These are phyloP conservation scores for Diospyros kaki DNA, from an alignment of 148 eudicot species.

Conservation along the genomic window DNA sequence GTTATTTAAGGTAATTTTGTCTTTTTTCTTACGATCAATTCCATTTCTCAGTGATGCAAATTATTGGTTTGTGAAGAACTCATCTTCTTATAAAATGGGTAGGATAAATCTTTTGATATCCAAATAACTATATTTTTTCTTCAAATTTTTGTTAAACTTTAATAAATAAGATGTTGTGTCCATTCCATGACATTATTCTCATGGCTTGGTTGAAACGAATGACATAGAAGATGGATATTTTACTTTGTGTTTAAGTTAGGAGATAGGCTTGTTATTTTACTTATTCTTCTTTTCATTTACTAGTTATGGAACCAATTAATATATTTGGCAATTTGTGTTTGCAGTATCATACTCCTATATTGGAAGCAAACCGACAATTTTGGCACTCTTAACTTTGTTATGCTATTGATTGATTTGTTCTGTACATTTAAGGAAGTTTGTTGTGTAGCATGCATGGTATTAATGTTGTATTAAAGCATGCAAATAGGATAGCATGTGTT, in stretches of 20 bases:
- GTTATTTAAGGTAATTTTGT: constrained; percentile 12
- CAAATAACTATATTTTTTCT: not conserved
- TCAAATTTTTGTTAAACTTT: not conserved
- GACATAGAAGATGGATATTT: not conserved
- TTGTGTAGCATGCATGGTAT: not conserved
- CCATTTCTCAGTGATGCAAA: not conserved
- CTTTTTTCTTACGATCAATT: not conserved
- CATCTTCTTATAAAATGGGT: not conserved
- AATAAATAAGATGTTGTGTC: not conserved
- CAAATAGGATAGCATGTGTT: no score
- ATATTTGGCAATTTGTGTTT: no score
- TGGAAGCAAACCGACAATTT: not conserved
- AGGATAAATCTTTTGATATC: no score
- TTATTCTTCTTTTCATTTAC: no score
- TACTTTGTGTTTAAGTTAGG: not conserved
- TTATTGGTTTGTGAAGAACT: not conserved
- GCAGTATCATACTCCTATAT: not conserved
- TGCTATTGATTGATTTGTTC: not conserved
- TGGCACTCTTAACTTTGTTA: not conserved
- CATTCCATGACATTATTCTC: not conserved
- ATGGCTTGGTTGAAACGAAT: not conserved
- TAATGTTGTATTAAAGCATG: no score
- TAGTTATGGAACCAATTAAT: not conserved
- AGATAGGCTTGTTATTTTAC: no score
- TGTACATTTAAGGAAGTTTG: not conserved